Conservation (phyloP, 2,329 filamentous ascomycete species). For the Aspergillus novoparasiticus region DNA sequence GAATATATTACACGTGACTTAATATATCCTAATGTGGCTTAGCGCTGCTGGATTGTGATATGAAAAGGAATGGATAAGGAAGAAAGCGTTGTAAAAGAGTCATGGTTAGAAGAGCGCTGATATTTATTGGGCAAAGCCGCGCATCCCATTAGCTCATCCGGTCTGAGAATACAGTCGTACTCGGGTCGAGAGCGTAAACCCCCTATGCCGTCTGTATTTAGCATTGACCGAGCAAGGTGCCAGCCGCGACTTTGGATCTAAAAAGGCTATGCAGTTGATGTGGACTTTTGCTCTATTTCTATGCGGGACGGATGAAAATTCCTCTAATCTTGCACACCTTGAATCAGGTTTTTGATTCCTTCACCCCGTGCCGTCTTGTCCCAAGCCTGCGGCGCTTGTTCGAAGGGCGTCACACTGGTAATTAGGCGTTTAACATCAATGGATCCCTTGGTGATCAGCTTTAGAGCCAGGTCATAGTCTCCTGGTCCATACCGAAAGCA, state of each 20-base stretch:
- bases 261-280: neutral
- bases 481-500: slow-evolving; percentile 34
- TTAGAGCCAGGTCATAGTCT: slow-evolving; percentile 39
- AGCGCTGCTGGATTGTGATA: neutral
- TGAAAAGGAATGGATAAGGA: neutral
- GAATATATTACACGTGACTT: neutral
- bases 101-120: too few relatives aligned
- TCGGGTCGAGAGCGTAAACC: neutral
- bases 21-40: neutral
- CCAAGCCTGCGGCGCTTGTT: slow-evolving; percentile 38
- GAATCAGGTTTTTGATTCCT: slow-evolving; percentile 28
- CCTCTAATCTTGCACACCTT: slow-evolving; percentile 12
- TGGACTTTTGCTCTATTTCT: neutral
- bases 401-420: slow-evolving; percentile 35
- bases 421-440: slow-evolving; percentile 35
- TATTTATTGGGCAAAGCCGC: too few relatives aligned
- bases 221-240: too few relatives aligned
- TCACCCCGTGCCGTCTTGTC: slow-evolving; percentile 26
- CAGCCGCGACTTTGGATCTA: neutral
- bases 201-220: neutral
- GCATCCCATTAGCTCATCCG: neutral
- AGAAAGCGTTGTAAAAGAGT: too few relatives aligned
- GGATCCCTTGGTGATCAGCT: slow-evolving; percentile 28
- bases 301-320: neutral
- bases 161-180: neutral